phyloP scores from a whole-genome alignment of 768 basidiomycete species.

The Agaricus sinodeliciosus region DNA sequence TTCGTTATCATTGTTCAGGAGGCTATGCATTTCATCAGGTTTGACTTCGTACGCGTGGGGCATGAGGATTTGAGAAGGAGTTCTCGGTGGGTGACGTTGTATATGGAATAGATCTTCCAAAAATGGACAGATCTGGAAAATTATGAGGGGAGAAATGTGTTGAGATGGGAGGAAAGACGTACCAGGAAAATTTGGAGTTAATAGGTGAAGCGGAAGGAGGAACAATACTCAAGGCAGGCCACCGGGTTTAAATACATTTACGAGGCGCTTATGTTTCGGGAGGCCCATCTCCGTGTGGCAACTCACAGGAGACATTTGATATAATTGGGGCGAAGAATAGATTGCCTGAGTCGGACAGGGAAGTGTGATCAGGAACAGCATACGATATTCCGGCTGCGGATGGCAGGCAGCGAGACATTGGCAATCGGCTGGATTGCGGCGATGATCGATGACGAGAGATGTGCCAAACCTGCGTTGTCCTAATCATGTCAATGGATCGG shows the following conservation, averaged over 20 bases:
- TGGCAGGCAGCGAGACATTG: slow-evolving; percentile 3
- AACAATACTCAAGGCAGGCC: neutral
- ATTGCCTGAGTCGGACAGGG: neutral
- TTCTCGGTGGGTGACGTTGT: too few relatives aligned
- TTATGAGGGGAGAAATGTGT: neutral
- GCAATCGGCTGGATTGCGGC: slow-evolving; percentile 14
- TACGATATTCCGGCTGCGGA: slow-evolving; percentile 4
- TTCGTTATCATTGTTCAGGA: neutral
- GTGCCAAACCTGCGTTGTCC: slow-evolving; percentile 14
- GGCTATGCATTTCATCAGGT: neutral
- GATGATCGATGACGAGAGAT: slow-evolving; percentile 16
- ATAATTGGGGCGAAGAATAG: slow-evolving; percentile 1
- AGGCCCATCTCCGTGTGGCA: slow-evolving; percentile 11
- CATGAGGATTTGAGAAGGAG: neutral
- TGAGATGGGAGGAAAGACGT: neutral
- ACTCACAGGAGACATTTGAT: slow-evolving; percentile 13
- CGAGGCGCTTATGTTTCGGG: slow-evolving; percentile 14
- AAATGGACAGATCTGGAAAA: neutral
- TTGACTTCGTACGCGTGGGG: neutral
- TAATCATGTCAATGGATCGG: slow-evolving; percentile 1
- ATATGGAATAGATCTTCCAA: neutral
- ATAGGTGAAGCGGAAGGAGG: neutral
- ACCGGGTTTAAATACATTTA: slow-evolving; percentile 12
- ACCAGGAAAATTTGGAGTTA: neutral
- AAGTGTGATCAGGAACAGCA: slow-evolving; percentile 8